A percentile compares a stretch with the other conserved stretches of the same genome.
Conservation (phyloP, 2,329 filamentous ascomycete genomes). For the Nigrospora sphaerica region DNA sequence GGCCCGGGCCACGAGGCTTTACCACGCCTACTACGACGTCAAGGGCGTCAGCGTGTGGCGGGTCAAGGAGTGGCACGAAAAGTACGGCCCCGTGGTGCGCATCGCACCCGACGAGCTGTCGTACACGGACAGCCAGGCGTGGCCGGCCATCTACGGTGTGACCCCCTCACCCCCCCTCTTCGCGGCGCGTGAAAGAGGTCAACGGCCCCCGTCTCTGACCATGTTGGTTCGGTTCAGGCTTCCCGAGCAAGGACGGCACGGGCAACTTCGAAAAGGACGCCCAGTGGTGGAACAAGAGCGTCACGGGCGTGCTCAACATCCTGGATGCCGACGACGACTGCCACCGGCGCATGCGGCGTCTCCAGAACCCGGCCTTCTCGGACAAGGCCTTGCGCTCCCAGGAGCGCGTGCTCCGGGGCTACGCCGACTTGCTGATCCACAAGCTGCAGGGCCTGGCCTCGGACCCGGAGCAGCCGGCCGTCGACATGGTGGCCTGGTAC, state of each 20-base stretch:
- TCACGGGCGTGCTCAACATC: conserved; percentile 10
- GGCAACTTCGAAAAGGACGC: conserved; percentile 20
- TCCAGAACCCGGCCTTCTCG: conserved; percentile 18
- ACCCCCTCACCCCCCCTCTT: conserved; percentile 14
- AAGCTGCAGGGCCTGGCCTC: conserved; percentile 22
- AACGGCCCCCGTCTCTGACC: background rate
- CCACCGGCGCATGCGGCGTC: conserved; percentile 4
- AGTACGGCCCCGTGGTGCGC: conserved; percentile 32
- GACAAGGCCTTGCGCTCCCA: conserved; percentile 27
- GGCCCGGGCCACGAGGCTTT: conserved; percentile 5
- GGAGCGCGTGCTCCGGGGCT: conserved; percentile 25
- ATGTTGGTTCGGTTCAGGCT: background rate
- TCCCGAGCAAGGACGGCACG: conserved; percentile 10
- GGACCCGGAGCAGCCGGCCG: conserved; percentile 3
- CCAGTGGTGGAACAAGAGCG: conserved; percentile 13
- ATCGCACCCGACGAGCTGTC: conserved; percentile 27
- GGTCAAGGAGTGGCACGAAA: conserved; percentile 18
- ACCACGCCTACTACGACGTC: conserved; percentile 2
- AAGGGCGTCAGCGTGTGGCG: conserved; percentile 7
- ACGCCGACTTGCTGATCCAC: conserved; percentile 25
- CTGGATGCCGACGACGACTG: conserved; percentile 7
- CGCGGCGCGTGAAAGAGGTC: conserved; percentile 14
- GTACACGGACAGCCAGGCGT: conserved; percentile 25
- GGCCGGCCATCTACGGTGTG: conserved; percentile 21
- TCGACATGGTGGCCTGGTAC: conserved; percentile 11